phyloP scores from a whole-genome alignment of 345 rosid species.

The Acer saccharum region DNA sequence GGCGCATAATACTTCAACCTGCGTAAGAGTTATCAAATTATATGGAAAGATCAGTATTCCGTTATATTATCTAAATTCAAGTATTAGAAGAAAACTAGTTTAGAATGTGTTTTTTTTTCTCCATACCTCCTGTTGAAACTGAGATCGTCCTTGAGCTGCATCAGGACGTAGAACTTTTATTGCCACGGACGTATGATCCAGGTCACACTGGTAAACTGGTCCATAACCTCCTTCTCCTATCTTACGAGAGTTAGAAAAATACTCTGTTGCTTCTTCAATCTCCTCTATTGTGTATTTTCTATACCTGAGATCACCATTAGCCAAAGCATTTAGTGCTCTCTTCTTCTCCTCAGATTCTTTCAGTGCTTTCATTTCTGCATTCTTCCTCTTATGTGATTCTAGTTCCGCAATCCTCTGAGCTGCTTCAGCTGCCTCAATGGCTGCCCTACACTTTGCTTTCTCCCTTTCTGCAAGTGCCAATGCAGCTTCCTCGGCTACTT shows the following conservation, averaged over 20 bases:
- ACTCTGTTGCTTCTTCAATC: slow-evolving; percentile 71
- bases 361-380: slow-evolving; percentile 40
- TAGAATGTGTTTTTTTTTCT: neutral
- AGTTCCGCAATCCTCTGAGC: slow-evolving; percentile 57
- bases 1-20: slow-evolving; percentile 78
- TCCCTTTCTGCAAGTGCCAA: slow-evolving; percentile 59
- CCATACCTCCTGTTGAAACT: slow-evolving; percentile 74
- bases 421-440: slow-evolving; percentile 64
- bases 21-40: slow-evolving; percentile 11
- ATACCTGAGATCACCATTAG: slow-evolving; percentile 44
- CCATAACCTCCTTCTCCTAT: slow-evolving; percentile 98
- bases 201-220: slow-evolving; percentile 63
- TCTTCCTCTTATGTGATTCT: slow-evolving; percentile 59
- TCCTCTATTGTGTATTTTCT: slow-evolving; percentile 72
- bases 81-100: neutral
- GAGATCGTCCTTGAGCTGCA: slow-evolving; percentile 82
- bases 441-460: slow-evolving; percentile 57
- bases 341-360: slow-evolving; percentile 39
- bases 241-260: slow-evolving; percentile 53
- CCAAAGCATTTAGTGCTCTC: slow-evolving; percentile 27
- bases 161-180: slow-evolving; percentile 85
- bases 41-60: neutral
- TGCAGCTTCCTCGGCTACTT: slow-evolving; percentile 58
- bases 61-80: neutral
- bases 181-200: slow-evolving; percentile 82